Percentiles rank a stretch among this genome's conserved stretches.
Conservation (phyloP, 2,329 filamentous ascomycete species). For the Arachnomyces sp. region DNA sequence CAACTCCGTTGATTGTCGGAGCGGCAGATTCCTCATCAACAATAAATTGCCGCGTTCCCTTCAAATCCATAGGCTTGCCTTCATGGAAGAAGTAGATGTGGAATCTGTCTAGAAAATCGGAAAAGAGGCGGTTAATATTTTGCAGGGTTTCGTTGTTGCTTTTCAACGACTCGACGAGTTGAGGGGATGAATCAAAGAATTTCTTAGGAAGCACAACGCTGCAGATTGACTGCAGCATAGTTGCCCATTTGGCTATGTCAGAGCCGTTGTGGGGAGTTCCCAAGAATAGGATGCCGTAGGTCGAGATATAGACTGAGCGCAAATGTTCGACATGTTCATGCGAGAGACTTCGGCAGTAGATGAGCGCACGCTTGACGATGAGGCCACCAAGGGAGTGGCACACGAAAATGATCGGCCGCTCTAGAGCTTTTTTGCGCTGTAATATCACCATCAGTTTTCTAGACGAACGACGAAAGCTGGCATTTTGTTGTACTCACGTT, state of each 20-base stretch:
- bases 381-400: constrained; percentile 68
- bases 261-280: constrained; percentile 69
- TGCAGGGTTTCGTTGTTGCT: constrained; percentile 66
- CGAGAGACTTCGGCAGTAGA: constrained; percentile 58
- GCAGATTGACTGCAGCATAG: constrained; percentile 60
- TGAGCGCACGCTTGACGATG: constrained; percentile 61
- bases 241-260: constrained; percentile 60
- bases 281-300: constrained; percentile 68
- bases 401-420: constrained; percentile 67
- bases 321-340: constrained; percentile 58
- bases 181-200: constrained; percentile 59
- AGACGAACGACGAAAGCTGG: not conserved
- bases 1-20: constrained; percentile 61
- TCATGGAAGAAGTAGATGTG: constrained; percentile 72
- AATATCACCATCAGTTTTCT: constrained; percentile 6
- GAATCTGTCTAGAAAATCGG: constrained; percentile 63
- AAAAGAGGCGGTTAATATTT: constrained; percentile 66
- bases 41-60: constrained; percentile 55
- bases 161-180: constrained; percentile 63
- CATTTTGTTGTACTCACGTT: constrained; percentile 30
- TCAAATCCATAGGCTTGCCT: constrained; percentile 62
- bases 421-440: constrained; percentile 40
- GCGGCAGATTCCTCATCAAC: constrained; percentile 65
- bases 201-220: constrained; percentile 57
- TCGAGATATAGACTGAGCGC: constrained; percentile 64